Evolutionary conservation across 2,329 filamentous ascomycete species (phyloP), one percentile per base, ranked within the genome.

Genomic region (Aspergillus udagawae): DNA sequence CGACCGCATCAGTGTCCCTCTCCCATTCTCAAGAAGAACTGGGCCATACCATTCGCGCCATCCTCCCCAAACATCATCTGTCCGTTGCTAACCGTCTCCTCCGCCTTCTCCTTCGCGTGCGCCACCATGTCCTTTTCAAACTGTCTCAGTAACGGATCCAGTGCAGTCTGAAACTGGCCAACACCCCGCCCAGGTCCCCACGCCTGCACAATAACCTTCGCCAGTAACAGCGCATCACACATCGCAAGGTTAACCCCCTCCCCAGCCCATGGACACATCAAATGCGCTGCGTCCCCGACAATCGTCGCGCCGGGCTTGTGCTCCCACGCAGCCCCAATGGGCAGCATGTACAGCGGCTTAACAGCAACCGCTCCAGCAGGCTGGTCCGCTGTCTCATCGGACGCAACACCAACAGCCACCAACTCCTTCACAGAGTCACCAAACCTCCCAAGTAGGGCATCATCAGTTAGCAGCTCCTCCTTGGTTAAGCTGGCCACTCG

Each of bases 241-340:
- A 70, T 60, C 3, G 65, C 67, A 9, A 64, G 41, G 45, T 71
- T 71, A 10, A 69, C 69, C 2, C 69, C 67, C 38, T 69, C 62
- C 3, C 67, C 69, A 9, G 64, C 66, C 55, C 67, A 71, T 1
- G 67, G 69, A 12, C 55, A 58, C 67, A 70, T 71, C 23, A 70
- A 50, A 51, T 71, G 67, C 3, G 69, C 67, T 9, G 69, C 67
- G 56, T 71, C 69, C 14, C 69, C 69, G 6, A 70, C 45, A 1
- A 71, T 42, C 0, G 67, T 70, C 8, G 57, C 59, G 20, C 62
- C 57, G 1, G 52, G n/a, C 8, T 59, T 56, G 49, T 66, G 55
- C 41, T 58, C 41, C 65, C 66, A 68, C 2, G 35, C 38, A 7
- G 50, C 35, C 2, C 63, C 62, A 17, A 62, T 49, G 0, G 67